Evolutionary conservation across 495 filamentous ascomycete species (phyloP).

Genomic region (Niebla homalea): DNA sequence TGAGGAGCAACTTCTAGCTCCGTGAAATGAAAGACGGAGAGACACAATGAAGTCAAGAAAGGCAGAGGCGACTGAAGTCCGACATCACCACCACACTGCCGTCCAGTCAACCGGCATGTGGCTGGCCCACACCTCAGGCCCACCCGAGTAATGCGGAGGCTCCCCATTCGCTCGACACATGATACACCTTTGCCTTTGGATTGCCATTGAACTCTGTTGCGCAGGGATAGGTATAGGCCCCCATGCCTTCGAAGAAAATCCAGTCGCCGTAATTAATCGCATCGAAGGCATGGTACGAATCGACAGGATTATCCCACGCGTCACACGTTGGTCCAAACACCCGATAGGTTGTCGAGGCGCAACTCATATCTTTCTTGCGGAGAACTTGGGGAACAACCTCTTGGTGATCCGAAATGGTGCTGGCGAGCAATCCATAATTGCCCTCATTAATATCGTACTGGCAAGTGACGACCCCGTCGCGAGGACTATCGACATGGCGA

Average conservation of each 20-base stretch:
- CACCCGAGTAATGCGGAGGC: background rate
- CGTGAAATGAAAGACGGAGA: too few species aligned
- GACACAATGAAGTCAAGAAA: too few species aligned
- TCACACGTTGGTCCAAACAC: slow-evolving; percentile 99
- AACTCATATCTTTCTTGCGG: slow-evolving; percentile 32
- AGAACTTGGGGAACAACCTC: slow-evolving; percentile 74
- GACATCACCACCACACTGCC: too few species aligned
- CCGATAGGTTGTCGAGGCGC: slow-evolving; percentile 51
- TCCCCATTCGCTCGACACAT: slow-evolving; percentile 72
- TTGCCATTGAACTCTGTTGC: slow-evolving; percentile 99
- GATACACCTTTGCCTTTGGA: slow-evolving; percentile 79
- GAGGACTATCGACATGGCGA: slow-evolving; percentile 58
- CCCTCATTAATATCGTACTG: slow-evolving; percentile 97
- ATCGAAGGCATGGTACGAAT: slow-evolving; percentile 57
- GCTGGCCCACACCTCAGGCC: background rate
- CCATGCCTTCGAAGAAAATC: slow-evolving; percentile 98
- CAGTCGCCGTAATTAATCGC: slow-evolving; percentile 84
- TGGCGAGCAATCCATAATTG: slow-evolving; percentile 94
- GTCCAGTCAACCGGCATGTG: too few species aligned
- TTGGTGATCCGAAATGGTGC: slow-evolving; percentile 99
- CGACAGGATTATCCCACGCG: slow-evolving; percentile 83
- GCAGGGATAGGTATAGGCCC: slow-evolving; percentile 93
- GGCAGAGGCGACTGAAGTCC: too few species aligned
- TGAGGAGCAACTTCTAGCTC: too few species aligned
- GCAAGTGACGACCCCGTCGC: slow-evolving; percentile 50